phyloP scores from a whole-genome alignment of 1,139 yeast genomes.

The Sugiyamaella pinicola region DNA sequence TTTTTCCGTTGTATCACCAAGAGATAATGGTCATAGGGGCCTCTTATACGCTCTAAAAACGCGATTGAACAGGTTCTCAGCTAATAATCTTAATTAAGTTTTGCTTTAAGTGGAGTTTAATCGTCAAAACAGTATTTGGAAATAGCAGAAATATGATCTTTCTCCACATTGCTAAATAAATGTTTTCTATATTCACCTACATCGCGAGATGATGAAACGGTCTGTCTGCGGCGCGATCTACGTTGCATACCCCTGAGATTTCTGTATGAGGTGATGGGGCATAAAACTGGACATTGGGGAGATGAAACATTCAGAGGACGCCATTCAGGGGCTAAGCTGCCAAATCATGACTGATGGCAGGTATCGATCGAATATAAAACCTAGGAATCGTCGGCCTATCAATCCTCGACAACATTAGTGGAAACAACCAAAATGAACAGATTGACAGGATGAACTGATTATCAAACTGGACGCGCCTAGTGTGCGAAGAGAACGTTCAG shows the following conservation, averaged over 20 bases:
- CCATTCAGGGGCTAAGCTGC: too few relatives aligned
- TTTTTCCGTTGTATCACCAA: too few relatives aligned
- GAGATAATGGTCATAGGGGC: too few relatives aligned
- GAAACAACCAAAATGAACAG: background rate
- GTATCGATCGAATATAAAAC: background rate
- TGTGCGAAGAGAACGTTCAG: background rate
- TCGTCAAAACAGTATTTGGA: too few relatives aligned
- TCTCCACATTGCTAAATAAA: background rate
- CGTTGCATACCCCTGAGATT: conserved; percentile 3
- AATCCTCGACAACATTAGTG: too few relatives aligned
- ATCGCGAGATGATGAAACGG: background rate
- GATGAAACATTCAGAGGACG: background rate
- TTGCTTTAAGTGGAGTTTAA: too few relatives aligned
- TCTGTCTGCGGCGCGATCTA: background rate
- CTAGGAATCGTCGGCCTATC: background rate
- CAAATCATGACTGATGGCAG: too few relatives aligned
- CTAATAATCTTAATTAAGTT: too few relatives aligned
- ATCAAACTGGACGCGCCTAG: background rate
- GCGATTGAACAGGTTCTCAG: too few relatives aligned
- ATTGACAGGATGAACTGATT: background rate
- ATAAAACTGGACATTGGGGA: too few relatives aligned
- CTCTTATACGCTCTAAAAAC: too few relatives aligned
- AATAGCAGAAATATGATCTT: too few relatives aligned
- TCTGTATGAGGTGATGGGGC: conserved; percentile 3
- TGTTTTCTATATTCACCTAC: background rate